Conservation (phyloP, 371 early-diverging fungal genomes). For the Actinomortierella wolfii region DNA sequence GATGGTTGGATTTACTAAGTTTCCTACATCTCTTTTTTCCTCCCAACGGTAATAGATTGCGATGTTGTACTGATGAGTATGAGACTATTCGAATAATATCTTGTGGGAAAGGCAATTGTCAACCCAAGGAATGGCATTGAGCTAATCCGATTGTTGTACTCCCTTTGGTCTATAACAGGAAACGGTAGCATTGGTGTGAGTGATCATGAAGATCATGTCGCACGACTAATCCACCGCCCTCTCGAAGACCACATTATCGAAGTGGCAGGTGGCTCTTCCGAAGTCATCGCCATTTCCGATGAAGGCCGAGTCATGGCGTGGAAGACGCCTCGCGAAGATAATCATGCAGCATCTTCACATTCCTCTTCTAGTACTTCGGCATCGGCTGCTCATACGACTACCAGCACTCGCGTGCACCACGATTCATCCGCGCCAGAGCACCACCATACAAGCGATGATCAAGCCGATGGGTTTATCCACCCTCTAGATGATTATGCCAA, state of each 20-base stretch:
- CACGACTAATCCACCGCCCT: conserved; percentile 39
- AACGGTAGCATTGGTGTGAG: conserved; percentile 42
- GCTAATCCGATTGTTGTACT: too few relatives aligned
- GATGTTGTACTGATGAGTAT: conserved; percentile 12
- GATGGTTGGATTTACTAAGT: not conserved
- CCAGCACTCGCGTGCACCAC: not conserved
- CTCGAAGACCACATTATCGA: conserved; percentile 29
- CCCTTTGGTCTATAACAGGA: conserved; percentile 11
- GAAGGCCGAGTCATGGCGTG: conserved; percentile 38
- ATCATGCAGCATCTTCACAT: not conserved
- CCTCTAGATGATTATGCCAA: conserved; percentile 12
- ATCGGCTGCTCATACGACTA: not conserved
- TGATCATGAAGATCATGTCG: conserved; percentile 45
- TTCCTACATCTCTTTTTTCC: not conserved
- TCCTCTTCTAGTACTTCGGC: not conserved
- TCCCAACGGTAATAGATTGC: conserved; percentile 6
- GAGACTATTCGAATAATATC: not conserved
- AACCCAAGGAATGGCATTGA: too few relatives aligned
- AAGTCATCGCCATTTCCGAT: conserved; percentile 36
- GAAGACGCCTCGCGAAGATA: conserved; percentile 16
- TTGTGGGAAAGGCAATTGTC: too few relatives aligned
- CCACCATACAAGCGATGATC: conserved; percentile 10
- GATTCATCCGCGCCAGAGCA: conserved; percentile 8
- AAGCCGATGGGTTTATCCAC: conserved; percentile 24
- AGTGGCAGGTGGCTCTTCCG: conserved; percentile 41